Percentiles rank a stretch among this genome's conserved stretches.
Conservation (phyloP, 176 grass and related monocot species). For the Paspalum vaginatum region DNA sequence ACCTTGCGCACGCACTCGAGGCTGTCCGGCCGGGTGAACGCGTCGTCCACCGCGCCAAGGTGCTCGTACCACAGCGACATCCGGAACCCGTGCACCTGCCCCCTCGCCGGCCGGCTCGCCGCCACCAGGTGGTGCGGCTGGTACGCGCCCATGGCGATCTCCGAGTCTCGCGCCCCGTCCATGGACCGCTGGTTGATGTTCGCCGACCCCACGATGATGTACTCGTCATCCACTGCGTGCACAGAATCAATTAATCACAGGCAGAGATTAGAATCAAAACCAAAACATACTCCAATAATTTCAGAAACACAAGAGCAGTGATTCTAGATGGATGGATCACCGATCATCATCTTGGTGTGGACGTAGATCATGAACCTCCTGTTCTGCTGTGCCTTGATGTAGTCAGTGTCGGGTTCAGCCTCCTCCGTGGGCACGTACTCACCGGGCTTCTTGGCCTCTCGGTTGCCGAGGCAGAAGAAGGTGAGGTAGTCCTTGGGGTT, state of each 20-base stretch:
- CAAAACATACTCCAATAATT: too few relatives aligned
- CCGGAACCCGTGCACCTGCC: constrained; percentile 80
- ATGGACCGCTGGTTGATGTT: constrained; percentile 95
- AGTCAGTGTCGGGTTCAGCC: constrained; percentile 64
- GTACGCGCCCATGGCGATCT: constrained; percentile 90
- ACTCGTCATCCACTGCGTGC: constrained; percentile 93
- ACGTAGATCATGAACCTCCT: constrained; percentile 98
- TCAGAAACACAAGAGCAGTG: background rate
- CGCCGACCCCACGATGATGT: constrained; percentile 90
- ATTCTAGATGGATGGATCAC: constrained; percentile 14
- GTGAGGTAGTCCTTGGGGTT: constrained; percentile 82
- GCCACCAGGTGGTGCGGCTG: constrained; percentile 60
- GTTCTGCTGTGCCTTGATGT: constrained; percentile 73
- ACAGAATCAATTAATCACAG: too few relatives aligned
- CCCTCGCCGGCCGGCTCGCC: constrained; percentile 52
- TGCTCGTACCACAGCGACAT: constrained; percentile 84
- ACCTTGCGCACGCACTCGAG: constrained; percentile 69
- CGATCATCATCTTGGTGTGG: constrained; percentile 97
- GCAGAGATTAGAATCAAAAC: too few relatives aligned
- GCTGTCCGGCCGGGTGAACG: constrained; percentile 58
- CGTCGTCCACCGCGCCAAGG: constrained; percentile 53
- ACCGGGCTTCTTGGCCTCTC: constrained; percentile 63
- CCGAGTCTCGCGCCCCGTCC: constrained; percentile 79
- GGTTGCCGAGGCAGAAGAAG: constrained; percentile 91
- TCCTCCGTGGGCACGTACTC: constrained; percentile 71